Percentiles rank a stretch among this genome's conserved stretches.
Conservation (phyloP, 2,329 filamentous ascomycete species). For the Paecilomyces sp. region DNA sequence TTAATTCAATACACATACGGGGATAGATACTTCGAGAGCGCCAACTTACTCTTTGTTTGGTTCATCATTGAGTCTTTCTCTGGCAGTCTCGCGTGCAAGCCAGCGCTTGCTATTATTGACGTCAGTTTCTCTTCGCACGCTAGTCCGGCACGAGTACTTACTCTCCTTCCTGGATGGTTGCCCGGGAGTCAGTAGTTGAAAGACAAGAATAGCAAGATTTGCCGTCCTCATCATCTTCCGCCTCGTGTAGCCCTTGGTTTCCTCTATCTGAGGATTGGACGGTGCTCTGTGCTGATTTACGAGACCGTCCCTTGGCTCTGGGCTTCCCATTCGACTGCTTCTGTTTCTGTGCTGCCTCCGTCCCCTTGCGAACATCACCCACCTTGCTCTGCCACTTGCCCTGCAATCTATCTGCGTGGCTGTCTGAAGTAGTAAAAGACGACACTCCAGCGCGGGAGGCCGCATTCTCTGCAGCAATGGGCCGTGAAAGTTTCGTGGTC, state of each 20-base stretch:
- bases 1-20: background rate
- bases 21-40: background rate
- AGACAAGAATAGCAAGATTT: slow-evolving; percentile 9
- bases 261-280: background rate
- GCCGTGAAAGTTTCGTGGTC: slow-evolving; percentile 8
- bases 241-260: slow-evolving; percentile 1
- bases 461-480: background rate
- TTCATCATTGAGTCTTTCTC: background rate
- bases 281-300: background rate
- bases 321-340: background rate
- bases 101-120: slow-evolving; percentile 7
- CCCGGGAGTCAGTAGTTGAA: slow-evolving; percentile 17
- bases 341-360: background rate
- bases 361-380: background rate
- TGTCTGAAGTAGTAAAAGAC: background rate
- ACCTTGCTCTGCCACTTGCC: background rate
- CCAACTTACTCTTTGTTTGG: background rate
- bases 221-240: slow-evolving; percentile 5
- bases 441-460: background rate
- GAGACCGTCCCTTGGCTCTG: background rate
- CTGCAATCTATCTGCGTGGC: background rate
- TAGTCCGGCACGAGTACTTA: slow-evolving; percentile 6
- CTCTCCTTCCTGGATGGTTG: slow-evolving; percentile 13
- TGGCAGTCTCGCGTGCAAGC: slow-evolving; percentile 3
- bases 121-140: slow-evolving; percentile 2